Conservation (phyloP, 345 rosid species). For the Trapa bicornis region DNA sequence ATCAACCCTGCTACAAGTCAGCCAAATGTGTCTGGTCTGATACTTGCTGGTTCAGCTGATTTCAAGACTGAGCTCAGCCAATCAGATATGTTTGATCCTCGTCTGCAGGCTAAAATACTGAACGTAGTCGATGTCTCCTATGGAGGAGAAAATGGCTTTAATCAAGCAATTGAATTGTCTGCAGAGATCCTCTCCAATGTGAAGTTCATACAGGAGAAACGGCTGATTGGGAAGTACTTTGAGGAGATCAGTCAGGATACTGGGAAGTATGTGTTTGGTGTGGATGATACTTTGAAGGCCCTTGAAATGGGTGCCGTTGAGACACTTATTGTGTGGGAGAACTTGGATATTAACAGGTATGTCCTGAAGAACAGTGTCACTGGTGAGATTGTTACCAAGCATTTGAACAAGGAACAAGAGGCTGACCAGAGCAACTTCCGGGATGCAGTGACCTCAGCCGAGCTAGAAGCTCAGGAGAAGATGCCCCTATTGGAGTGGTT, state of each 20-base stretch:
- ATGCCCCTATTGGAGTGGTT: constrained; percentile 75
- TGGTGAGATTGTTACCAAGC: constrained; percentile 51
- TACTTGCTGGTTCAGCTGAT: constrained; percentile 91
- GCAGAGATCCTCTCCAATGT: constrained; percentile 80
- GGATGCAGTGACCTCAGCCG: constrained; percentile 40
- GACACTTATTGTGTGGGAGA: constrained; percentile 84
- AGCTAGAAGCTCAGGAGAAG: constrained; percentile 71
- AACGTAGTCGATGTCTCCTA: constrained; percentile 88
- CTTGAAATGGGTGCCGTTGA: constrained; percentile 90
- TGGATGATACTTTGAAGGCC: constrained; percentile 74
- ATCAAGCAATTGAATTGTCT: constrained; percentile 82
- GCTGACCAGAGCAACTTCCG: constrained; percentile 60
- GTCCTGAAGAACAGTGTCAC: constrained; percentile 46
- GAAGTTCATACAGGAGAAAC: constrained; percentile 85
- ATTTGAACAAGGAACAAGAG: constrained; percentile 69
- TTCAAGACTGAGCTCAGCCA: constrained; percentile 90
- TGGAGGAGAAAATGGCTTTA: constrained; percentile 15
- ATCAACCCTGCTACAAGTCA: constrained; percentile 90
- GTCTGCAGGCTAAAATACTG: constrained; percentile 80
- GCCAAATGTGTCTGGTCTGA: constrained; percentile 80
- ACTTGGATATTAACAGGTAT: constrained; percentile 62
- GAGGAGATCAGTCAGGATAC: constrained; percentile 95
- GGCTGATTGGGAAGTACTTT: constrained; percentile 79
- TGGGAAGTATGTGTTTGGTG: constrained; percentile 80
- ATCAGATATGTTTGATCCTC: constrained; percentile 93